These are phyloP conservation scores for Macrophomina pseudophaseolina DNA, from an alignment of 2,329 filamentous ascomycete species.

Conservation along the genomic window DNA sequence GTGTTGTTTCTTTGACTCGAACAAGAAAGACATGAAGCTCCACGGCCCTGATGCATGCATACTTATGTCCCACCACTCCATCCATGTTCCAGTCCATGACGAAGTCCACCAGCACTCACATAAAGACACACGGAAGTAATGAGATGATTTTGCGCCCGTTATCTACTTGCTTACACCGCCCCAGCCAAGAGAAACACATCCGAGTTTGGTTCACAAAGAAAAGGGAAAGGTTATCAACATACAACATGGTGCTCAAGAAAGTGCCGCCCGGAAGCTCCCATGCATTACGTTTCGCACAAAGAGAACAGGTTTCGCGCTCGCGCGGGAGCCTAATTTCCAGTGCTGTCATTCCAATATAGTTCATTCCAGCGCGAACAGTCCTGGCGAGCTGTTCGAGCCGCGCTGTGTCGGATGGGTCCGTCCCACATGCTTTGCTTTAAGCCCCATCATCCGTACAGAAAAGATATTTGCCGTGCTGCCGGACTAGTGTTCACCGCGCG, in stretches of 20 bases:
- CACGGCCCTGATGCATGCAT: too few species aligned
- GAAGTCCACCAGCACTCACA: background rate
- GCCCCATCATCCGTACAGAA: constrained; percentile 23
- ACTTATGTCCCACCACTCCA: background rate
- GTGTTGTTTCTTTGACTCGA: too few species aligned
- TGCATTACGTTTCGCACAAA: constrained; percentile 16
- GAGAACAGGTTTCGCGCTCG: constrained; percentile 4
- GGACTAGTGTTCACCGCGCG: constrained; percentile 8
- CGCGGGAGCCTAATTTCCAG: constrained; percentile 1
- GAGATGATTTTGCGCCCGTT: constrained; percentile 26
- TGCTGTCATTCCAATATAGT: constrained; percentile 15
- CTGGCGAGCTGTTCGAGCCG: background rate
- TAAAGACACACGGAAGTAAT: constrained; percentile 1
- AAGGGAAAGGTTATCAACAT: constrained; percentile 25
- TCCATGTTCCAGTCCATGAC: too few species aligned
- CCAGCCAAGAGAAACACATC: constrained; percentile 15
- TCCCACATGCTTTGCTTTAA: background rate
- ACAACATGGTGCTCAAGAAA: constrained; percentile 24
- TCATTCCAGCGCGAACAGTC: background rate
- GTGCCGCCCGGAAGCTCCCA: constrained; percentile 24
- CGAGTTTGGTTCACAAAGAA: constrained; percentile 2
- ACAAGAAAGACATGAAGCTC: too few species aligned
- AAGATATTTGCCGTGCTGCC: constrained; percentile 24
- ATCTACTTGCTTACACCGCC: constrained; percentile 25
- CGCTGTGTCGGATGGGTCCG: background rate